Evolutionary conservation across 2,329 filamentous ascomycete species (phyloP).

Genomic region (Endocalyx cinctus): DNA sequence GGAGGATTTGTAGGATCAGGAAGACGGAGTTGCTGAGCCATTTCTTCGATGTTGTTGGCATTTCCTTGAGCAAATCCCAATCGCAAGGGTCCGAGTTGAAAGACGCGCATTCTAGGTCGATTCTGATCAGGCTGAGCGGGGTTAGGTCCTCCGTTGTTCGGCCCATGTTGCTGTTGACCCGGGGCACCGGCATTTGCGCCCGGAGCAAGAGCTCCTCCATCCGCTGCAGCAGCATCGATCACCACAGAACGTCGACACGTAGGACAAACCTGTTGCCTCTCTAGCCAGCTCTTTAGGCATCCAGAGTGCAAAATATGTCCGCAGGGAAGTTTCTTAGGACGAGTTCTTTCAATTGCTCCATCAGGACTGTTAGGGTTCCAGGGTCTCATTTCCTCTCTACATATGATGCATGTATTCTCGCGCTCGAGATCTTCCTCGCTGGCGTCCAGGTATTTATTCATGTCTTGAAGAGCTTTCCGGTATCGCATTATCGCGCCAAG

Average conservation of each 20-base stretch:
- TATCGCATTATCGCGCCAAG: slow-evolving; percentile 87
- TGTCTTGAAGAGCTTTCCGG: slow-evolving; percentile 84
- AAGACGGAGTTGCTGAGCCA: slow-evolving; percentile 59
- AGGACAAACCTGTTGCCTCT: slow-evolving; percentile 94
- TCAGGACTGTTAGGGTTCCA: slow-evolving; percentile 61
- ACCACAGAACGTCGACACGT: slow-evolving; percentile 87
- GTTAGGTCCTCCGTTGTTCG: slow-evolving; percentile 20
- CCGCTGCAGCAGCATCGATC: slow-evolving; percentile 41
- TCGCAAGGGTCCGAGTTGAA: slow-evolving; percentile 70
- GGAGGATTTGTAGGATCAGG: slow-evolving; percentile 26
- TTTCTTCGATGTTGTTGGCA: slow-evolving; percentile 58
- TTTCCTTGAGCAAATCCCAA: slow-evolving; percentile 72
- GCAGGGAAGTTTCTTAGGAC: slow-evolving; percentile 94
- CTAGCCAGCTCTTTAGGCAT: slow-evolving; percentile 94
- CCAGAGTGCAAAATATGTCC: slow-evolving; percentile 93
- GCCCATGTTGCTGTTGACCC: slow-evolving; percentile 18
- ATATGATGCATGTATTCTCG: slow-evolving; percentile 96
- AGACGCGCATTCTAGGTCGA: slow-evolving; percentile 51
- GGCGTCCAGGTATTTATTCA: slow-evolving; percentile 92
- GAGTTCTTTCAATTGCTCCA: slow-evolving; percentile 75
- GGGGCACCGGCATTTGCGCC: slow-evolving; percentile 26
- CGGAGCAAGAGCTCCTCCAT: slow-evolving; percentile 26
- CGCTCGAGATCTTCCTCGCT: slow-evolving; percentile 77
- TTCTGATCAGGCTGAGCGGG: slow-evolving; percentile 30
- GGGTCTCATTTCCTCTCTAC: slow-evolving; percentile 88